phyloP scores from a whole-genome alignment of 2,329 filamentous ascomycete genomes.

The Curvularia verruculosa region DNA sequence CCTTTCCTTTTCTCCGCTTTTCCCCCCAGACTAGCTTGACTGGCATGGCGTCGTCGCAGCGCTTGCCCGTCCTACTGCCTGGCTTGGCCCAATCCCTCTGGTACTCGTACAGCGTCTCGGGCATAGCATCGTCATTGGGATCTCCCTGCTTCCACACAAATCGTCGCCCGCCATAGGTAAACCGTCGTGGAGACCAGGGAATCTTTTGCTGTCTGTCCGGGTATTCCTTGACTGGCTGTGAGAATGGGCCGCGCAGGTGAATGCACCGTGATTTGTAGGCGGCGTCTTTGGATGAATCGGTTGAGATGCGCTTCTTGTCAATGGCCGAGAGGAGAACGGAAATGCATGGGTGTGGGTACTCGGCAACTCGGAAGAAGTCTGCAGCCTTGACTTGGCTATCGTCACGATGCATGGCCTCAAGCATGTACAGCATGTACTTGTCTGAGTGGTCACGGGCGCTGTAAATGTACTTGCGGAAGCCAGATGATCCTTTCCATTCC shows the following conservation, averaged over 20 bases:
- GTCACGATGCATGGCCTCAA: constrained; percentile 42
- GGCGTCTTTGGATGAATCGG: constrained; percentile 33
- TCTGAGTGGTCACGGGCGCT: constrained; percentile 46
- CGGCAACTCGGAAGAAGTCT: constrained; percentile 45
- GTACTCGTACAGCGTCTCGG: constrained; percentile 47
- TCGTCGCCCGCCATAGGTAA: constrained; percentile 45
- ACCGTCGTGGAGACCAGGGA: constrained; percentile 48
- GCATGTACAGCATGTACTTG: constrained; percentile 46
- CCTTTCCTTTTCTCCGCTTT: constrained; percentile 45
- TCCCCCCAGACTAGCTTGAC: constrained; percentile 46
- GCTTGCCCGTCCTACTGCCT: constrained; percentile 45
- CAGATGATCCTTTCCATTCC: constrained; percentile 45
- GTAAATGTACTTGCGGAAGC: constrained; percentile 46
- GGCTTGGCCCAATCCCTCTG: constrained; percentile 44
- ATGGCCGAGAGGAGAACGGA: constrained; percentile 44
- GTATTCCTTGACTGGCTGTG: constrained; percentile 45
- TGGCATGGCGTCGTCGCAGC: constrained; percentile 40
- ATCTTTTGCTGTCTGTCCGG: constrained; percentile 47
- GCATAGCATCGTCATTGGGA: constrained; percentile 55
- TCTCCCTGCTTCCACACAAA: constrained; percentile 54
- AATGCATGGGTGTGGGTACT: constrained; percentile 43
- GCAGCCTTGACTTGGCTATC: constrained; percentile 44
- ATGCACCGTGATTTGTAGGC: constrained; percentile 48
- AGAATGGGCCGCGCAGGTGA: constrained; percentile 41
- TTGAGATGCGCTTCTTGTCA: constrained; percentile 37